Evolutionary conservation across 2,329 filamentous ascomycete species (phyloP), one percentile per base, ranked within the genome.

Genomic region (Lasiodiplodia citricola): DNA sequence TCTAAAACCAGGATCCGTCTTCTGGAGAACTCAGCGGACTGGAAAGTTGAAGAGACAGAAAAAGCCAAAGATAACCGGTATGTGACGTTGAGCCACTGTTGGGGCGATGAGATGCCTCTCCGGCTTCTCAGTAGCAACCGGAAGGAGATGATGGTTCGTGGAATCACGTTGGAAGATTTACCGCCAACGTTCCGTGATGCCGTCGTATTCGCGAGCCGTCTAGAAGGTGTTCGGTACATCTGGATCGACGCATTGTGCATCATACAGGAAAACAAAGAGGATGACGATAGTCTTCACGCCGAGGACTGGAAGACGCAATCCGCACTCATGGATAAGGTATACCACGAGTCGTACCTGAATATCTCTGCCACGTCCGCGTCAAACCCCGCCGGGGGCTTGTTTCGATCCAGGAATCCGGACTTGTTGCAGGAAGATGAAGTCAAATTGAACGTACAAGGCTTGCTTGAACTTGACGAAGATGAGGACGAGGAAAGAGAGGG

Each of bases 101-200:
- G 71, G 71, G 71, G 71, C 10, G 23, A 11, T 35, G 47, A 28
- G 23, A 7, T 37, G 62, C 67, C 51, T 18, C 56, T 70, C 5
- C 68, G 25, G 18, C 65, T 70, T 23, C 68, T 64, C 1, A 28
- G 50, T 4, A n/a, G 65, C 2, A 67, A 44, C 21, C 66, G 70
- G 8, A 64, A 54, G 21, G 44, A 56, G 1, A 69, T 73, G 23
- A 60, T 69, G 2, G 18, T 35, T 11, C 14, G 4, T 14, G 47
- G 50, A 2, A 68, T 70, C n/a, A 7, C 35, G 7, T n/a, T 73
- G 13, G 23, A 47, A 0, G 65, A 68, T 14, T 37, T 73, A 8
- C 68, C 72, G 1, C 70, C 68, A 25, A 73, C 68, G 0, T 73
- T 73, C 13, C 69, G 67, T 16, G 70, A 73, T 10, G 69, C 72